Conservation (phyloP, 495 filamentous ascomycete genomes). For the Extremus antarcticus region DNA sequence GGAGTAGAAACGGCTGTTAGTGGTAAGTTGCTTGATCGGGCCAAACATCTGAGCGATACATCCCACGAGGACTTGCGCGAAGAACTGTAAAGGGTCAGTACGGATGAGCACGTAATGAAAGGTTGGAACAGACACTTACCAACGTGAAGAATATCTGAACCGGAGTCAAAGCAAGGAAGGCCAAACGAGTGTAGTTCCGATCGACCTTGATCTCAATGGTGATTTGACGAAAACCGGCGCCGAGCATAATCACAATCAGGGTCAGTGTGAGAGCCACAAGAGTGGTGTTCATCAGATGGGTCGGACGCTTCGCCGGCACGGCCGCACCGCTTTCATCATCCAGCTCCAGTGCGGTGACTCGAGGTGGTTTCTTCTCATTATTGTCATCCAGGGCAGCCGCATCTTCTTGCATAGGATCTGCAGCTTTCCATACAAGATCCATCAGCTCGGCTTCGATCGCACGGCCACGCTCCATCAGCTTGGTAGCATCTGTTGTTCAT, state of each 20-base stretch:
- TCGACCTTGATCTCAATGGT: conserved; percentile 45
- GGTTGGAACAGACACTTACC: conserved; percentile 29
- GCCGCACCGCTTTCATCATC: conserved; percentile 26
- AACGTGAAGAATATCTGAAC: conserved; percentile 47
- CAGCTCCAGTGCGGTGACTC: conserved; percentile 19
- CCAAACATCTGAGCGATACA: conserved; percentile 49
- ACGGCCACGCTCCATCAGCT: conserved; percentile 35
- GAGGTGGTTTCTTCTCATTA: conserved; percentile 8
- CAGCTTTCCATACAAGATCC: conserved; percentile 43
- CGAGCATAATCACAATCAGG: conserved; percentile 43
- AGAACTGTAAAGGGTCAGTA: conserved; percentile 37
- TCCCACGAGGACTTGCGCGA: conserved; percentile 47
- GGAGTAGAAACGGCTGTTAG: conserved; percentile 53
- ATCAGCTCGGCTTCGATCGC: conserved; percentile 43
- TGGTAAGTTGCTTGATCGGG: conserved; percentile 43
- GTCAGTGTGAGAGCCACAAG: conserved; percentile 41
- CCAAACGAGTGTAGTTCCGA: conserved; percentile 36
- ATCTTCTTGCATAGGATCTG: conserved; percentile 18
- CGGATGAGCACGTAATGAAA: background rate
- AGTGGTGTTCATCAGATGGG: conserved; percentile 40
- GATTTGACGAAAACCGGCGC: conserved; percentile 43
- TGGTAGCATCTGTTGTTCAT: background rate
- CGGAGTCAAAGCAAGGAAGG: conserved; percentile 37
- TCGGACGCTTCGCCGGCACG: conserved; percentile 31
- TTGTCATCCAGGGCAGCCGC: conserved; percentile 25